Evolutionary conservation across 31 red algal species (phyloP).

Genomic region (Porphyra umbilicalis): DNA sequence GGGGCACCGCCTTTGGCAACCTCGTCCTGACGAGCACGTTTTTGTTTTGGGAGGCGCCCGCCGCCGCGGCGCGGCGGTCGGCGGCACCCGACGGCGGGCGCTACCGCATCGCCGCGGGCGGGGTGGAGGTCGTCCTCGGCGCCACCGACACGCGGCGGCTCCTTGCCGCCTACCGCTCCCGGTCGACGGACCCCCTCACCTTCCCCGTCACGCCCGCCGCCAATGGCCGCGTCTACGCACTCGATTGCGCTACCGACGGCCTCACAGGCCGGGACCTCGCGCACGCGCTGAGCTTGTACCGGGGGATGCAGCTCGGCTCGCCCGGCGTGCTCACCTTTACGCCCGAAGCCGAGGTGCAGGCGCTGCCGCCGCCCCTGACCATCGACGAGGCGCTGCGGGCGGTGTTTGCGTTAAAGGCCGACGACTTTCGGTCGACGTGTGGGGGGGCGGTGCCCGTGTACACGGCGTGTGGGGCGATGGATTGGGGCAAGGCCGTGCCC

Average conservation of each 20-base stretch:
- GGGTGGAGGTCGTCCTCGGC: neutral
- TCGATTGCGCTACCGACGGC: neutral
- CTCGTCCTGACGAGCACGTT: neutral
- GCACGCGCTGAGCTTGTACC: neutral
- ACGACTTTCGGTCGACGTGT: neutral
- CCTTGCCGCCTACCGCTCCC: neutral
- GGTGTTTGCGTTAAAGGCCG: neutral
- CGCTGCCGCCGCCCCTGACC: neutral
- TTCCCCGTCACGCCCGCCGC: neutral
- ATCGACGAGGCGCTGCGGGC: neutral
- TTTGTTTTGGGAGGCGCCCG: neutral
- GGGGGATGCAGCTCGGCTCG: neutral
- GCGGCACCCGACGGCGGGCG: neutral
- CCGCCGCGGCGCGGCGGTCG: neutral
- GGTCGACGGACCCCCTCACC: neutral
- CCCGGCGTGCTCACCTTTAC: neutral
- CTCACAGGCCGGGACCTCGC: neutral
- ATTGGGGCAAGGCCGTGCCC: neutral
- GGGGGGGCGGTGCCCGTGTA: neutral
- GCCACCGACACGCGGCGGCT: neutral
- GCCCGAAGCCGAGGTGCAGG: neutral
- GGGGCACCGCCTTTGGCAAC: neutral
- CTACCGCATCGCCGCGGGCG: neutral
- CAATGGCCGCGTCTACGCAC: neutral
- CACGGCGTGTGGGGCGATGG: neutral